These are phyloP conservation scores for Zygnema cylindricum DNA, from an alignment of 139 green algal genomes.

Conservation along the genomic window DNA sequence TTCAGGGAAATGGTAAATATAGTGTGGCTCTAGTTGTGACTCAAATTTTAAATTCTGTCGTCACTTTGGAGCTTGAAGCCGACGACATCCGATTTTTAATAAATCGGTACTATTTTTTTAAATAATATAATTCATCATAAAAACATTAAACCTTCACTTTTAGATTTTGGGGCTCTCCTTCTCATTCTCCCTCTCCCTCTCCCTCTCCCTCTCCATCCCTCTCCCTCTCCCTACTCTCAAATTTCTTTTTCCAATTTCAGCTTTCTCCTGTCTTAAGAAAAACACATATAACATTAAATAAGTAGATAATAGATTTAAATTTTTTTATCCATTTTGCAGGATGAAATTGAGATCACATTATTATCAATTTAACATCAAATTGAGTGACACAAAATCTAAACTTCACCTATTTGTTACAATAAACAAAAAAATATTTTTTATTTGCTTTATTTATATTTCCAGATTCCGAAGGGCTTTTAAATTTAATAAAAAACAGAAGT, in stretches of 20 bases:
- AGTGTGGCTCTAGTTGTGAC: conserved; percentile 26
- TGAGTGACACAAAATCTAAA: not conserved
- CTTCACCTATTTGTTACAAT: too few relatives aligned
- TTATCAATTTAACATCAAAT: not conserved
- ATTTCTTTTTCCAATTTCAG: not conserved
- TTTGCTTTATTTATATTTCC: not conserved
- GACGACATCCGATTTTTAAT: conserved; percentile 44
- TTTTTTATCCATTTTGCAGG: not conserved
- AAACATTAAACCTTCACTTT: not conserved
- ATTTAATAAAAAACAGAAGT: conserved; percentile 6
- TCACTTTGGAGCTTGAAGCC: conserved; percentile 52
- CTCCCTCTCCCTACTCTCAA: not conserved
- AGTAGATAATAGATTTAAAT: too few relatives aligned
- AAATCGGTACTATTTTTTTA: conserved; percentile 18
- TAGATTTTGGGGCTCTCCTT: not conserved
- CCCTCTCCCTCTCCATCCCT: not conserved
- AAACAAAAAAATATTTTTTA: too few relatives aligned
- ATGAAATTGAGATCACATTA: too few relatives aligned
- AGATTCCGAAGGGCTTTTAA: not conserved
- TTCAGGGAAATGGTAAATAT: conserved; percentile 14
- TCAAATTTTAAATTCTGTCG: conserved; percentile 36
- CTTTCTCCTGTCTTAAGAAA: too few relatives aligned
- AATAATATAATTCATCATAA: not conserved
- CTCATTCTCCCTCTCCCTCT: too few relatives aligned
- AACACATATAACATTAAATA: too few relatives aligned